Percentiles rank a stretch among this genome's conserved stretches.
Conservation (phyloP, 805 yeast genomes). For the Myxozyma neotropica region DNA sequence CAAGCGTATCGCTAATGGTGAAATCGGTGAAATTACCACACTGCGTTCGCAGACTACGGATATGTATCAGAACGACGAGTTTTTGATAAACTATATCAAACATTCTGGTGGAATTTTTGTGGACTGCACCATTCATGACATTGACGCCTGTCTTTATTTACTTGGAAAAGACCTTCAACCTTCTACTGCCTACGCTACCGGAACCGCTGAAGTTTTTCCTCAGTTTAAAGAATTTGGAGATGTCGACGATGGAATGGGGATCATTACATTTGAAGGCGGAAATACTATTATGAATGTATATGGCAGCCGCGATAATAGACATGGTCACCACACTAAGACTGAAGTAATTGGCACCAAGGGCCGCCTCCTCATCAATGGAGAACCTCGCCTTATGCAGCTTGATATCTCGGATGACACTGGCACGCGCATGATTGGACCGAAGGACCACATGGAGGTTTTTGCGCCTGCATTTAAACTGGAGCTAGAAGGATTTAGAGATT, state of each 20-base stretch:
- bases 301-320: conserved; percentile 33
- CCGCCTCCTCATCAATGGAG: conserved; percentile 29
- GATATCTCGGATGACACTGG: conserved; percentile 29
- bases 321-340: conserved; percentile 36
- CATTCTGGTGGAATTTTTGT: conserved; percentile 38
- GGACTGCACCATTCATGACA: conserved; percentile 36
- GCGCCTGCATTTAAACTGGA: conserved; percentile 25
- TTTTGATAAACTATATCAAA: conserved; percentile 32
- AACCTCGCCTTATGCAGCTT: conserved; percentile 24
- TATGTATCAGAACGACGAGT: conserved; percentile 15
- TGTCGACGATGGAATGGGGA: conserved; percentile 35
- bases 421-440: conserved; percentile 26
- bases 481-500: conserved; percentile 29
- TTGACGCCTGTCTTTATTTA: conserved; percentile 33
- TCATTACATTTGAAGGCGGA: conserved; percentile 32
- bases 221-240: conserved; percentile 34
- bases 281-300: conserved; percentile 24
- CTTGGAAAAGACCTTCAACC: conserved; percentile 32
- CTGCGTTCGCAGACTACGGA: conserved; percentile 36
- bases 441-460: conserved; percentile 24
- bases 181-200: conserved; percentile 30
- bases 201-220: conserved; percentile 34
- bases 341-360: conserved; percentile 38
- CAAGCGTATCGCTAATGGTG: conserved; percentile 26
- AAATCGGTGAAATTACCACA: conserved; percentile 30